phyloP scores from a whole-genome alignment of 371 early-diverging fungal species.

The Syncephalastrum contaminatum region DNA sequence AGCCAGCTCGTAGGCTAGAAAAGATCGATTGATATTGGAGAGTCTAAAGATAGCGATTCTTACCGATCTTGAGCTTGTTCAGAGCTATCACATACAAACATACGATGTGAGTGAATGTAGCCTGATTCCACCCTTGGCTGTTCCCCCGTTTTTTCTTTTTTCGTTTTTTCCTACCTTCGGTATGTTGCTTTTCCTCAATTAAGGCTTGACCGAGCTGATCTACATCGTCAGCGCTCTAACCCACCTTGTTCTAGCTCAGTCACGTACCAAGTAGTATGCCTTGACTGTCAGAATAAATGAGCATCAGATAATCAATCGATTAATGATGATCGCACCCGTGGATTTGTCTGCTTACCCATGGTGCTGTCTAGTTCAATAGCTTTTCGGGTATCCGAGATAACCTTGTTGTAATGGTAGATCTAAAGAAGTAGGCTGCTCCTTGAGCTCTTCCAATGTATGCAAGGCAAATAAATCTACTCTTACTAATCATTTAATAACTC shows the following conservation, averaged over 20 bases:
- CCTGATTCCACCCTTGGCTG: not conserved
- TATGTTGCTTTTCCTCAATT: slow-evolving; percentile 45
- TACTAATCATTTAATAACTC: not conserved
- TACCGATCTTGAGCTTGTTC: slow-evolving; percentile 55
- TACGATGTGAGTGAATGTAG: not conserved
- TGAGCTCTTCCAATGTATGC: not conserved
- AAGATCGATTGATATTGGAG: not conserved
- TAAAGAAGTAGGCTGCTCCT: slow-evolving; percentile 12
- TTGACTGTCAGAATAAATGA: slow-evolving; percentile 46
- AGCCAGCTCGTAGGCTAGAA: slow-evolving; percentile 50
- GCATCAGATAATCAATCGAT: not conserved
- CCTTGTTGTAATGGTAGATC: slow-evolving; percentile 56
- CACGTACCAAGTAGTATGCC: slow-evolving; percentile 64
- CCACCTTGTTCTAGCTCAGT: slow-evolving; percentile 3
- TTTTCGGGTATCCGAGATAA: slow-evolving; percentile 64
- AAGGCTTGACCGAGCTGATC: slow-evolving; percentile 62
- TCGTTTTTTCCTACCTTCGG: slow-evolving; percentile 30
- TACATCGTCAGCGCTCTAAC: slow-evolving; percentile 5
- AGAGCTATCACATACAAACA: slow-evolving; percentile 35
- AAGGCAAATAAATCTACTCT: not conserved
- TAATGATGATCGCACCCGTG: too few species aligned
- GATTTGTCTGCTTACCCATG: slow-evolving; percentile 35
- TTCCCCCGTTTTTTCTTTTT: not conserved
- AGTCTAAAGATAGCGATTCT: not conserved
- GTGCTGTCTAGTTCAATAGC: slow-evolving; percentile 72